Conservation (phyloP, 2,329 filamentous ascomycete species). For the Aureobasidium sp. region DNA sequence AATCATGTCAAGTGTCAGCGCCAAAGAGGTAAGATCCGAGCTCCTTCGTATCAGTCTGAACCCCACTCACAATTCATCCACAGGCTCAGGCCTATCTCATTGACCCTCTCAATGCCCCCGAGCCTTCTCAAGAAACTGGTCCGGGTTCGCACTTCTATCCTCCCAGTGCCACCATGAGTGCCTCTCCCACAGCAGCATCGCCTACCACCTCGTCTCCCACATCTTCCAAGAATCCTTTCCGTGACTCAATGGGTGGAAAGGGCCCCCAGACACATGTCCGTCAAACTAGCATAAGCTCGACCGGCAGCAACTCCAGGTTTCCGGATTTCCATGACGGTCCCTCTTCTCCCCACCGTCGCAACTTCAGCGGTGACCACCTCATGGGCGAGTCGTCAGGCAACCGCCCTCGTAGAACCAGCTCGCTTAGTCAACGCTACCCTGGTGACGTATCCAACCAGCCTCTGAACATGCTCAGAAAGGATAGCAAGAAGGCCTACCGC, state of each 20-base stretch:
- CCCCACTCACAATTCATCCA: conserved; percentile 13
- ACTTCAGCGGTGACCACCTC: conserved; percentile 8
- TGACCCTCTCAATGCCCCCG: conserved; percentile 58
- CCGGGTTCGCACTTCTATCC: conserved; percentile 47
- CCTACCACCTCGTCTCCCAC: conserved; percentile 24
- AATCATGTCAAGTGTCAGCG: conserved; percentile 9
- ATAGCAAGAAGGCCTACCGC: conserved; percentile 57
- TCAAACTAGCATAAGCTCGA: conserved; percentile 34
- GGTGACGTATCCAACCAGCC: conserved; percentile 59
- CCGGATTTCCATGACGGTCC: conserved; percentile 38
- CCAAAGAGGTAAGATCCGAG: conserved; percentile 16
- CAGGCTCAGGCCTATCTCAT: conserved; percentile 60
- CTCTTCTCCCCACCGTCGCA: conserved; percentile 15
- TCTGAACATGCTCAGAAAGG: conserved; percentile 55
- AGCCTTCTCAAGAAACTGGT: conserved; percentile 59
- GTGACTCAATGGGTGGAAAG: conserved; percentile 16
- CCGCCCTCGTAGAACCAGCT: conserved; percentile 37
- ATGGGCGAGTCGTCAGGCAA: conserved; percentile 13
- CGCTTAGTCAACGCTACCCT: conserved; percentile 51
- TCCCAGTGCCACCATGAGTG: conserved; percentile 3
- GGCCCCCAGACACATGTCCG: conserved; percentile 11
- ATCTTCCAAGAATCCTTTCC: conserved; percentile 37
- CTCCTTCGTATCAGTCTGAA: neutral
- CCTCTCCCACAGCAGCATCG: conserved; percentile 27
- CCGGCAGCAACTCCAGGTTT: conserved; percentile 45